Base-by-base conservation (phyloP, 1,139 yeast species). In the Candida anutae region DNA sequence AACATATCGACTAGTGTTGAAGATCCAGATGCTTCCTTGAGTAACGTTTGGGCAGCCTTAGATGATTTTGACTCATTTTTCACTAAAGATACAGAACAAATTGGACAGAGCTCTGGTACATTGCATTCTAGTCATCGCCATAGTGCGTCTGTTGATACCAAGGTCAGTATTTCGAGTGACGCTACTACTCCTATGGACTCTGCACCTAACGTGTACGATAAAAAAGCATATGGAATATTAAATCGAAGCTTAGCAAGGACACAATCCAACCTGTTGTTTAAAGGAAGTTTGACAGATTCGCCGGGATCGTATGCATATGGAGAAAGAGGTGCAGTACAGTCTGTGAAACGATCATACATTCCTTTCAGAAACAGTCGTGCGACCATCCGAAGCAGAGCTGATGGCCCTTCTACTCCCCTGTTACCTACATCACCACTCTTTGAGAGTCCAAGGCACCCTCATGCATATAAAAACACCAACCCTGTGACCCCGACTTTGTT, bases 1-100 rank as follows among this genome's bases (percentile, higher is more conserved):
- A 48, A 53, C 27, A 55, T 47, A 9, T 62, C 62, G 1, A 16
- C 19, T 4, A 62, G 68, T 5, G 67, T 67, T 13, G 75, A 62
- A 8, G 87, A 78, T 32, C 79, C 71, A 3, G 82, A 74, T 36
- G 85, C 83, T 0, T 79, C 95, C 0, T 67, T 90, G 45, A 85
- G 94, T 48, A 85, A 87, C 45, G 87, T 90, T 81, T 82, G 95
- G 78, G 95, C 95, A 0, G 94, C 94, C n/a, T 62, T 90, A 36
- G 97, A 88, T 46, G 94, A 87, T 45, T 69, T 90, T 40, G 97
- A 90, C 50, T 79, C 90, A 9, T 90, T 90, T 50, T 90, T 90
- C 56, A 83, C 95, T 1, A 80, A 77, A 29, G 93, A 81, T 32
- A 53, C 57, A 13, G 56, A 60, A 21, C 50, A 43, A 16, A 40